Base-by-base conservation (phyloP, 345 rosid genomes). In the Toxicodendron radicans region DNA sequence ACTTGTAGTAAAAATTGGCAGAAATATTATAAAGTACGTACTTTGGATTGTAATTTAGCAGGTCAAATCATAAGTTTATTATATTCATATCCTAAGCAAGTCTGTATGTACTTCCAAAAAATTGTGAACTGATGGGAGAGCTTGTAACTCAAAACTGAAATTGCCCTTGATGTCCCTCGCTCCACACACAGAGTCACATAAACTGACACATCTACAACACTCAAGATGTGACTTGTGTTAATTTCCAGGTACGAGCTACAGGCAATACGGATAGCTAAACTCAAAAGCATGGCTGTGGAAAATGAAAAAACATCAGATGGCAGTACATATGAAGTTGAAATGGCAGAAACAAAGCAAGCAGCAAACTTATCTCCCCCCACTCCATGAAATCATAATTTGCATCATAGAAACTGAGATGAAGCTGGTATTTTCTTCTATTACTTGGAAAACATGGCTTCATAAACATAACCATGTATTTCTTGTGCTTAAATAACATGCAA, bases 311-410 rank as follows among this genome's bases (percentile, higher is more conserved):
- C 76, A 64, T 48, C 84, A 63, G 72, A 77, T 57, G 16, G 54
- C 35, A 20, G 73, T 60, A 68, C 76, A 38, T 76, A 68, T 65
- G 92, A 90, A 85, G 85, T 88, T 62, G 91, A 90, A 82, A 84
- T 90, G 92, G 78, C 86, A 21, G 91, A 88, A 66, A 81, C 88
- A 43, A 75, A 77, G 70, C 74, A 73, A 49, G 73, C 80, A 43
- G 73, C 67, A 38, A 43, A 35, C 67, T 33, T 68, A 76, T 78
- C 79, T 57, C 80, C 83, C 23, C 23, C 80, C 61, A 70, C 79
- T 35, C 82, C 82, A 46, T 82, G 76, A 84, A 71, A 77, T 68
- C 21, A 60, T 24, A n/a, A 7, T 62, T 23, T 43, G 14, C 23
- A 14, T 30, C 35, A 20, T 46, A 17, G 67, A 57, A 73, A 46